phyloP scores from a whole-genome alignment of 352 stramenopile genomes.

The Aphanomyces stellatus region DNA sequence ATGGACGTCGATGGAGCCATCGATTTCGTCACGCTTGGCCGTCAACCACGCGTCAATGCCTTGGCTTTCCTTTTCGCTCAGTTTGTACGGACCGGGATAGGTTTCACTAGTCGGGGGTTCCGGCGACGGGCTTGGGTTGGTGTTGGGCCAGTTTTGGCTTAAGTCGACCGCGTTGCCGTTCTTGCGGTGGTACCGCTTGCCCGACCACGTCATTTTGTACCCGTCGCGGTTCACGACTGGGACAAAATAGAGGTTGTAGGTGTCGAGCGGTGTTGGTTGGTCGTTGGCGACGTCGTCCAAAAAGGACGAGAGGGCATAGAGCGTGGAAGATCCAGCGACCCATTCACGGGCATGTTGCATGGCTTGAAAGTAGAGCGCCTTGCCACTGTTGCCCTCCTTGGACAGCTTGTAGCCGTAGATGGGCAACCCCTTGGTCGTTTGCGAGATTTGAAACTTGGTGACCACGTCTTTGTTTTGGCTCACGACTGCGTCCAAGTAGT shows the following conservation, averaged over 20 bases:
- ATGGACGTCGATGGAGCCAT: background rate
- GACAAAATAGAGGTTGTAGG: slow-evolving; percentile 68
- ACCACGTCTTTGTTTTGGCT: slow-evolving; percentile 16
- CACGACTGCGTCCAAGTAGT: slow-evolving; percentile 26
- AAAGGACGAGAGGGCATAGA: slow-evolving; percentile 26
- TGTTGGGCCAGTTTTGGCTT: slow-evolving; percentile 10
- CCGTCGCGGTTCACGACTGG: slow-evolving; percentile 72
- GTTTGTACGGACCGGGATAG: background rate
- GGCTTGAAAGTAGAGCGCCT: slow-evolving; percentile 29
- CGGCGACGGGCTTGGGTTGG: background rate
- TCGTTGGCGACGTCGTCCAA: slow-evolving; percentile 25
- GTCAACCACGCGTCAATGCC: background rate
- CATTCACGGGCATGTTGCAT: slow-evolving; percentile 30
- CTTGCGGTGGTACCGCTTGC: background rate
- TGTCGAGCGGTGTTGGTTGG: slow-evolving; percentile 12
- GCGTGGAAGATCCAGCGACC: slow-evolving; percentile 24
- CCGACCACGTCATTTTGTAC: slow-evolving; percentile 55
- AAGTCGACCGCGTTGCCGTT: background rate
- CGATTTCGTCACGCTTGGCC: background rate
- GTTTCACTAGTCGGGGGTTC: background rate
- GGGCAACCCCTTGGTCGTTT: slow-evolving; percentile 20
- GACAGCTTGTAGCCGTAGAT: slow-evolving; percentile 27
- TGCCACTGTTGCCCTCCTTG: slow-evolving; percentile 28
- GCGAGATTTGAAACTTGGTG: slow-evolving; percentile 28
- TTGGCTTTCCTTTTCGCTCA: background rate